Base-by-base conservation (phyloP, 805 yeast genomes). In the Candida mattraensis region DNA sequence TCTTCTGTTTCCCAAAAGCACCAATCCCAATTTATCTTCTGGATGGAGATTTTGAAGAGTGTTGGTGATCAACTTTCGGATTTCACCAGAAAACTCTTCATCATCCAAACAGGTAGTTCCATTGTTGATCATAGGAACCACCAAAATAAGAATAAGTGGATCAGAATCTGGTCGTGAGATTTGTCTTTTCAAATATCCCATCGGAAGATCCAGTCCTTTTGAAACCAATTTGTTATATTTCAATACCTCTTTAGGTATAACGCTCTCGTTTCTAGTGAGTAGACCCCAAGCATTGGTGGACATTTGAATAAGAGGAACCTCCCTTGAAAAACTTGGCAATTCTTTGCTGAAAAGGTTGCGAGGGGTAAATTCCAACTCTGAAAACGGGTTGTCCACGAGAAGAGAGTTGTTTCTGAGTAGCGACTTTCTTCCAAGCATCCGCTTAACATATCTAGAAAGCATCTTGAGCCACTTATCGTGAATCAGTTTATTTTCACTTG, bases 211-310 rank as follows among this genome's bases (percentile, higher is more conserved):
- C n/a, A 64, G 38, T 4, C 69, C 69, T 18, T 56, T 59, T 7
- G 64, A 54, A 3, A 64, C 51, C 13, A 66, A 34, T 14, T 63
- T 63, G 32, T 66, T 60, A 39, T 64, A 66, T 33, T 56, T 57
- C 14, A 57, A 45, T 3, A 71, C 63, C 29, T 68, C 72, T 3
- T 47, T 42, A 1, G 78, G 78, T 2, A 72, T 47, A 11, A 60
- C 40, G 10, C 50, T 36, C 10, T 49, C 32, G 28, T 56, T 53
- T 7, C 51, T 56, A 7, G 63, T 54, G 6, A 74, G 48, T 7
- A 70, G 44, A 7, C 51, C 52, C 78, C 83, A 73, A 1, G 70
- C 69, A 43, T 70, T 78, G 1, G 71, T 63, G 1, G 83, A 70
- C 42, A 76, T 54, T 47, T 75, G 77, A 20, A 63, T 61, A 17